These are phyloP conservation scores for Perkinsus olseni DNA, from an alignment of 169 alveolate species.

Conservation along the genomic window DNA sequence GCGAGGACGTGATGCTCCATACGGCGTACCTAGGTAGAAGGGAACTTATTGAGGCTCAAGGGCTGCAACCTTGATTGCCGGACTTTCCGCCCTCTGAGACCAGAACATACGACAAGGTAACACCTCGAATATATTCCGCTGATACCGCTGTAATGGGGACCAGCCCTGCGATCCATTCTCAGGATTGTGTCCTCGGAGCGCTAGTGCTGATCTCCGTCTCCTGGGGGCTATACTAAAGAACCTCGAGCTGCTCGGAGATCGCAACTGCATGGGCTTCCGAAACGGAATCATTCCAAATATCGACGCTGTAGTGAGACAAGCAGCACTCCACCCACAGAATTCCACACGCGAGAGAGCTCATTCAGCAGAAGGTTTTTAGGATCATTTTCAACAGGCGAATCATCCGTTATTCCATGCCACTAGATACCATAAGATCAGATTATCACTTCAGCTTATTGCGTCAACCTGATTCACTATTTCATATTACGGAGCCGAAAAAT, in stretches of 20 bases:
- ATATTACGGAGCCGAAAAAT: too few species aligned
- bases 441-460: too few species aligned
- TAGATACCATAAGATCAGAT: too few species aligned
- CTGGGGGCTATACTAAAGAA: neutral
- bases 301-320: neutral
- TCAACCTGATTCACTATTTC: too few species aligned
- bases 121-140: neutral
- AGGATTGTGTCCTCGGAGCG: neutral
- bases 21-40: neutral
- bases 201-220: neutral
- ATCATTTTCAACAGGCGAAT: too few species aligned
- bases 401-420: too few species aligned
- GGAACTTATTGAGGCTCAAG: neutral
- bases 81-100: too few species aligned
- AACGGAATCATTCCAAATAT: neutral
- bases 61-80: too few species aligned
- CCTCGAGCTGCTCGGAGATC: neutral
- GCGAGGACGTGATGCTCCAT: neutral
- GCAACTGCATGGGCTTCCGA: neutral
- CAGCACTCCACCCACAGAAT: neutral
- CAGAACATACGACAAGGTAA: neutral
- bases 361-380: too few species aligned
- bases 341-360: too few species aligned
- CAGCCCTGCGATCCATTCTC: neutral
- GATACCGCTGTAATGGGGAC: neutral